Conservation (phyloP, 2,329 filamentous ascomycete genomes). For the Penicillium sp. region DNA sequence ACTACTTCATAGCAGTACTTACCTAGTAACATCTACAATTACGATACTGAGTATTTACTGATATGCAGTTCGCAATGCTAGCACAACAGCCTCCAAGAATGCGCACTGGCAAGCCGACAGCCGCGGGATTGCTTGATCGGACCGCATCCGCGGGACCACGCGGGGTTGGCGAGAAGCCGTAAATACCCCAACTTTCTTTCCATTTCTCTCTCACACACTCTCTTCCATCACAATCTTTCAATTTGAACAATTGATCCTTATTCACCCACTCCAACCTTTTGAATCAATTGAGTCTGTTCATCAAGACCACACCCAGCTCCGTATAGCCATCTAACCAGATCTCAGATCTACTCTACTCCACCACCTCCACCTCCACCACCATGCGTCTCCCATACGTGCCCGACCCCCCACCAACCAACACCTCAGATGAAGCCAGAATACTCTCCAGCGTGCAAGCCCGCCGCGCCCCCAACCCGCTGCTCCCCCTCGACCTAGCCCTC, state of each 20-base stretch:
- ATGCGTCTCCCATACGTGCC: conserved; percentile 62
- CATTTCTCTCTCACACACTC: background rate
- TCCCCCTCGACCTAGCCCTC: conserved; percentile 59
- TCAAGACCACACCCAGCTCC: too few species aligned
- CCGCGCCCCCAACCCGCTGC: conserved; percentile 54
- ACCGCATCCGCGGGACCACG: conserved; percentile 25
- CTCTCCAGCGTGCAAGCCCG: conserved; percentile 56
- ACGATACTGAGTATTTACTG: too few species aligned
- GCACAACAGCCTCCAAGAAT: too few species aligned
- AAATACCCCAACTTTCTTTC: background rate
- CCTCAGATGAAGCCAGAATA: conserved; percentile 54
- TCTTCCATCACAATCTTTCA: too few species aligned
- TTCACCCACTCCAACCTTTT: background rate
- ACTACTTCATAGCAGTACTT: too few species aligned
- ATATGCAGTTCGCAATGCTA: too few species aligned
- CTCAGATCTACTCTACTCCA: background rate
- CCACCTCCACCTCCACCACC: conserved; percentile 20
- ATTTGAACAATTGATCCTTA: background rate
- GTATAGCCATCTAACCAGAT: too few species aligned
- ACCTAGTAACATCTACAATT: too few species aligned
- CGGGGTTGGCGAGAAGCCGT: conserved; percentile 19
- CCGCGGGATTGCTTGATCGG: conserved; percentile 19
- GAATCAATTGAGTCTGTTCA: background rate
- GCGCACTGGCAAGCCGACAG: conserved; percentile 12
- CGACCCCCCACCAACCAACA: conserved; percentile 54